These are phyloP conservation scores for Dictyostelium discoideum DNA, from an alignment of 78 protist species.

Conservation along the genomic window DNA sequence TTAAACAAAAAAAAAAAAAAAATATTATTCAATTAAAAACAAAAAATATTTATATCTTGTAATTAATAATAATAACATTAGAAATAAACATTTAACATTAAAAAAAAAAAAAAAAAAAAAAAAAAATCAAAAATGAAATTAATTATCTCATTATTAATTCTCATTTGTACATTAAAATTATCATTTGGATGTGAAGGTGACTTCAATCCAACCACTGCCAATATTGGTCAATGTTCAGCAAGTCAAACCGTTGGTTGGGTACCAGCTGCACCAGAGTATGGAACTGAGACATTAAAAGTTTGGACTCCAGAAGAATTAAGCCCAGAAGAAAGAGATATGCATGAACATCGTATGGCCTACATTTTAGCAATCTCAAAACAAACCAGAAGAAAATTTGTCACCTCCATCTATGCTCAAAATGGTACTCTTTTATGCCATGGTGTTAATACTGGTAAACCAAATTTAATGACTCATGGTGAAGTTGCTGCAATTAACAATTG, in stretches of 20 bases:
- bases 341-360: conserved; percentile 32
- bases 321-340: not conserved
- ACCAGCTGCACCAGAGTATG: not conserved
- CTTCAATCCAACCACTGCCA: not conserved
- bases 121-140: not conserved
- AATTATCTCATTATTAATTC: not conserved
- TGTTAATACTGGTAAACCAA: conserved; percentile 56
- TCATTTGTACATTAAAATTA: not conserved
- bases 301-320: not conserved
- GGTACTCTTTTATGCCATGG: conserved; percentile 28
- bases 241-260: not conserved
- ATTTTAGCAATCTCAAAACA: not conserved
- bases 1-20: not conserved
- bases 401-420: conserved; percentile 20
- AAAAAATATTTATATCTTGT: not conserved
- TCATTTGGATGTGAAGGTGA: not conserved
- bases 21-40: not conserved
- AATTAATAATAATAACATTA: not conserved
- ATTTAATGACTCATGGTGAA: conserved; percentile 54
- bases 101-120: too few species aligned
- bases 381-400: conserved; percentile 31
- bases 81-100: not conserved
- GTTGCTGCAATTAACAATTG: conserved; percentile 52
- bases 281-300: not conserved
- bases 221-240: conserved; percentile 29